A percentile compares a stretch with the other conserved stretches of the same genome.
Evolutionary conservation across 768 basidiomycete genomes (phyloP).

Genomic region (Tricholoma saponaceum): DNA sequence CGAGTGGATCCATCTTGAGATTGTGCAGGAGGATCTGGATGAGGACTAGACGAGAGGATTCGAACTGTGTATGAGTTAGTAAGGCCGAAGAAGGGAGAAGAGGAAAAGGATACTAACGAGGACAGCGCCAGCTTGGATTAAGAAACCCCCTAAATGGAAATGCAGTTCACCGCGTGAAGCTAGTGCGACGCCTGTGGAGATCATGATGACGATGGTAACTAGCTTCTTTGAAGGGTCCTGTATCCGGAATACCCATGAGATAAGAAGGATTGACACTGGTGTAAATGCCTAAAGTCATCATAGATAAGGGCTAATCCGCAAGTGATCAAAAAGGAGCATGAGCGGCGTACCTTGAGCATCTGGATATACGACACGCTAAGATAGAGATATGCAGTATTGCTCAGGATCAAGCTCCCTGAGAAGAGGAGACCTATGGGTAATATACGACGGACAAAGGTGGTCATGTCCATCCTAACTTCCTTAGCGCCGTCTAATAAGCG

Average conservation of each 20-base stretch:
- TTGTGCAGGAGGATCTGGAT: constrained; percentile 94
- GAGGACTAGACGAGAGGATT: constrained; percentile 92
- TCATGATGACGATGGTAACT: constrained; percentile 82
- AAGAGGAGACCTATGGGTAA: constrained; percentile 93
- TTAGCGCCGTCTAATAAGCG: constrained; percentile 72
- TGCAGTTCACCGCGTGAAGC: constrained; percentile 86
- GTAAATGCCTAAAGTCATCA: constrained; percentile 66
- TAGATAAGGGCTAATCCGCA: background rate
- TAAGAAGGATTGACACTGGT: constrained; percentile 86
- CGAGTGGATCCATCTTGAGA: constrained; percentile 95
- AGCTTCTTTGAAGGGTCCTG: constrained; percentile 84
- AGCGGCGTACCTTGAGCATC: constrained; percentile 86
- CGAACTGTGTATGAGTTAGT: constrained; percentile 51
- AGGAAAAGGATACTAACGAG: constrained; percentile 44
- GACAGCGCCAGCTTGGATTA: constrained; percentile 85
- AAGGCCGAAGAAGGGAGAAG: background rate
- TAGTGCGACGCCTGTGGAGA: constrained; percentile 85
- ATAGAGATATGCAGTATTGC: constrained; percentile 90
- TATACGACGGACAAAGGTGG: constrained; percentile 80
- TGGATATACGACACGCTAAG: constrained; percentile 94
- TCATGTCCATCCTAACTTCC: constrained; percentile 75
- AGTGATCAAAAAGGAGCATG: background rate
- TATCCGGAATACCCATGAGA: constrained; percentile 88
- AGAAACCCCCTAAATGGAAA: constrained; percentile 85
- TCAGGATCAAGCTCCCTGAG: constrained; percentile 84